phyloP scores from a whole-genome alignment of 2,329 filamentous ascomycete species.

The Diaporthe sp. region DNA sequence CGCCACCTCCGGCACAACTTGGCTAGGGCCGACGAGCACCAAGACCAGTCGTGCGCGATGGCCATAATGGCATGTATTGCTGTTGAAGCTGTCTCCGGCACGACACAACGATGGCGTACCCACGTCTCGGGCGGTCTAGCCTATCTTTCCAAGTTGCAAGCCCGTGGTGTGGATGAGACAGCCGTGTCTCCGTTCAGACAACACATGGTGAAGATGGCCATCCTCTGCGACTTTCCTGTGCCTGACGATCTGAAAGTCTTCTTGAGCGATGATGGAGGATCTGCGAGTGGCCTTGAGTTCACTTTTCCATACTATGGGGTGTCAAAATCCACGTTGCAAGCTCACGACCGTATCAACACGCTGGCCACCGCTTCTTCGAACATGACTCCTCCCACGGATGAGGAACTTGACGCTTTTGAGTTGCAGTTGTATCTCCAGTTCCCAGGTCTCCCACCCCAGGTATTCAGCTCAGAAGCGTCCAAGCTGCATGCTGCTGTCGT shows the following conservation, averaged over 20 bases:
- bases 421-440: conserved; percentile 18
- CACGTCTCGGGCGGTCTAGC: conserved; percentile 40
- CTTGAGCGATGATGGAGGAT: neutral
- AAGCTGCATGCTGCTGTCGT: neutral
- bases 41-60: conserved; percentile 51
- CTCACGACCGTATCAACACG: conserved; percentile 1
- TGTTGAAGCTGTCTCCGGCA: conserved; percentile 41
- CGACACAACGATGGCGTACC: conserved; percentile 38
- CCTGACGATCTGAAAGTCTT: conserved; percentile 34
- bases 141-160: conserved; percentile 31
- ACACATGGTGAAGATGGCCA: conserved; percentile 41
- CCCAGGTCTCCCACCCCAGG: neutral
- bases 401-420: neutral
- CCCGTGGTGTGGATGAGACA: conserved; percentile 33
- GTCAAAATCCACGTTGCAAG: neutral
- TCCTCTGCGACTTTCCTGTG: conserved; percentile 38
- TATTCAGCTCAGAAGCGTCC: neutral
- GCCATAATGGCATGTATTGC: conserved; percentile 50
- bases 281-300: neutral
- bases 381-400: neutral
- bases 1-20: conserved; percentile 39
- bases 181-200: conserved; percentile 37
- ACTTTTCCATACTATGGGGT: conserved; percentile 6
- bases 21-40: conserved; percentile 36
- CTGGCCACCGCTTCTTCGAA: neutral